Conservation (phyloP, 305 asterid species). For the Fraxinus dipetala region DNA sequence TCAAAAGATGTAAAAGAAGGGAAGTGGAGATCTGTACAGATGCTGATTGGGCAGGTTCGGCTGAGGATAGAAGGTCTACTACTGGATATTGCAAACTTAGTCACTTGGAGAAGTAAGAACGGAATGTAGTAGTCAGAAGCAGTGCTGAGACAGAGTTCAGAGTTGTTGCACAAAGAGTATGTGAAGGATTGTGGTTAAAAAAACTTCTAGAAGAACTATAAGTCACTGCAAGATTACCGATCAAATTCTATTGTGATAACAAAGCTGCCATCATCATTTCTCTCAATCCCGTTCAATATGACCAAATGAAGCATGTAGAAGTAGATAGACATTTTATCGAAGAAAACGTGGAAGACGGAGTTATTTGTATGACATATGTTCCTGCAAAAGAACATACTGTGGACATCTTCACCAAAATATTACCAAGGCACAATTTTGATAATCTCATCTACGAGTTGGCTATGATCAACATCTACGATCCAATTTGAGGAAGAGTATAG, state of each 20-base stretch:
- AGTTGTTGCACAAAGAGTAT: not conserved
- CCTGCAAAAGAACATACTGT: not conserved
- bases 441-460: not conserved
- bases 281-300: not conserved
- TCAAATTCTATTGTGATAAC: not conserved
- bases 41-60: not conserved
- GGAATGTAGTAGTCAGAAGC: not conserved
- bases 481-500: not conserved
- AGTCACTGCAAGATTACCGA: not conserved
- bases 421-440: not conserved
- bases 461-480: not conserved
- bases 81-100: not conserved
- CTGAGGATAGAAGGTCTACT: not conserved
- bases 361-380: not conserved
- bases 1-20: not conserved
- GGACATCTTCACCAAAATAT: not conserved
- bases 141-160: not conserved
- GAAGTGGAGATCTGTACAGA: not conserved
- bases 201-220: no score
- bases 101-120: not conserved
- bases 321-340: not conserved
- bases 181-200: not conserved
- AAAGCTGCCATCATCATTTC: not conserved
- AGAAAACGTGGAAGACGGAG: not conserved
- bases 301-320: not conserved